phyloP scores from a whole-genome alignment of 2,329 filamentous ascomycete genomes.

The Pseudocercospora fuligena region DNA sequence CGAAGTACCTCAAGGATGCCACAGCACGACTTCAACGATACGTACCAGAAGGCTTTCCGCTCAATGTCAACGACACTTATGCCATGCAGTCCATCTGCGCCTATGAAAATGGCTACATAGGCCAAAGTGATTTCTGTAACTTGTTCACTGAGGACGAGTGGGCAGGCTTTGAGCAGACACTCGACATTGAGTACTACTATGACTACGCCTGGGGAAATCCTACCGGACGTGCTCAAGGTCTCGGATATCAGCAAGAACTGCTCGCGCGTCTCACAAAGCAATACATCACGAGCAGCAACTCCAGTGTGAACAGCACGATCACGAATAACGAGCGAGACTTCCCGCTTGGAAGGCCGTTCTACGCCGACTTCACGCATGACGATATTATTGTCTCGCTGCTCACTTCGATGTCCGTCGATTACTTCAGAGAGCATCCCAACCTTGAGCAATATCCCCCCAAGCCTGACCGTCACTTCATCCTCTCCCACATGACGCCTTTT shows the following conservation, averaged over 20 bases:
- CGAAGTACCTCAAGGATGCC: slow-evolving; percentile 52
- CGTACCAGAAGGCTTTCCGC: slow-evolving; percentile 53
- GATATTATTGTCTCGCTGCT: slow-evolving; percentile 58
- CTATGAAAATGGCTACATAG: slow-evolving; percentile 59
- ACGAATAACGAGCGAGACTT: slow-evolving; percentile 53
- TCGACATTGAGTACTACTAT: slow-evolving; percentile 59
- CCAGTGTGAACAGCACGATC: slow-evolving; percentile 57
- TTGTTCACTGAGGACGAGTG: slow-evolving; percentile 61
- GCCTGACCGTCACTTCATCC: slow-evolving; percentile 53
- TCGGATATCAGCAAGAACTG: slow-evolving; percentile 60
- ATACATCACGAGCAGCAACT: slow-evolving; percentile 55
- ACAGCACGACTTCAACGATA: slow-evolving; percentile 53
- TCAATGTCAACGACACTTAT: slow-evolving; percentile 54
- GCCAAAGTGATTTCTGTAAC: slow-evolving; percentile 57
- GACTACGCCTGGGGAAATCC: slow-evolving; percentile 51
- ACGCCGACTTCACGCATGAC: slow-evolving; percentile 60
- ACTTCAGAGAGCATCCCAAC: slow-evolving; percentile 55
- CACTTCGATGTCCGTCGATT: slow-evolving; percentile 59
- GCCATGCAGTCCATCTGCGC: slow-evolving; percentile 56
- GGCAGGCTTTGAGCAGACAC: slow-evolving; percentile 58
- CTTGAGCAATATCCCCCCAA: slow-evolving; percentile 50
- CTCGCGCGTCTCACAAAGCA: slow-evolving; percentile 54
- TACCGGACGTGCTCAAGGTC: slow-evolving; percentile 57
- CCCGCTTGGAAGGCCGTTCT: slow-evolving; percentile 55
- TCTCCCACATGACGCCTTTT: slow-evolving; percentile 60